Base-by-base conservation (phyloP, 1,284 basidiomycete species). In the Pholiota adiposa region DNA sequence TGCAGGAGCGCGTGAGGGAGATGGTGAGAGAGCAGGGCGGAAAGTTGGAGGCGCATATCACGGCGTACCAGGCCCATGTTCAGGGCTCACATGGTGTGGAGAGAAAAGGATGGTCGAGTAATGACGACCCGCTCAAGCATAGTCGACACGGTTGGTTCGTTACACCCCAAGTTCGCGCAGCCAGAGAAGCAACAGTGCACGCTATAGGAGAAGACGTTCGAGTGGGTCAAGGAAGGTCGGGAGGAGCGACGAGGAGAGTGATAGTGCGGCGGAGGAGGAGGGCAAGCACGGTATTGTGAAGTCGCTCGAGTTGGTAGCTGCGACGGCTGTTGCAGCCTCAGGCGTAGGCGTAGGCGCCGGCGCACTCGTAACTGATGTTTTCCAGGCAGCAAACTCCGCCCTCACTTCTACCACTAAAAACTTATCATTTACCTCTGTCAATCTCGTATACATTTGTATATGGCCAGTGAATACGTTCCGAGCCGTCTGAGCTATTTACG, bases 131-230 rank as follows among this genome's bases (percentile, higher is more conserved):
- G 31, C 43, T 71, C 23, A 79, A 76, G 58, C 71, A 75, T 14
- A 33, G 29, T 9, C 16, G 16, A 4, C 74, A 72, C 31, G 72
- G 72, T 14, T 87, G 88, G 1, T 74, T 90, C 16, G 88, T 88
- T 14, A 90, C 88, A 0, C 89, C 89, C 89, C 89, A 0, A 90
- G 88, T 70, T 89, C 89, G 11, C 77, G 89, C 19, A 89, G 87
- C 63, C 76, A 88, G 18, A 86, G 83, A 1, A 82, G 84, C 4
- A 87, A 90, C 67, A 85, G 86, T 0, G 73, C 70, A 44, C 68
- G 77, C 62, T 75, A 72, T 65, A 69, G 76, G 63, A 72, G 72
- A 59, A 72, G 70, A 57, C 69, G 73, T 14, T 73, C 61, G 3
- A 51, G 48, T 18, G 56, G 59, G 60, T 34, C 27, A 6, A 44